These are phyloP conservation scores for Thelonectria olida DNA, from an alignment of 2,329 filamentous ascomycete species.

Conservation along the genomic window DNA sequence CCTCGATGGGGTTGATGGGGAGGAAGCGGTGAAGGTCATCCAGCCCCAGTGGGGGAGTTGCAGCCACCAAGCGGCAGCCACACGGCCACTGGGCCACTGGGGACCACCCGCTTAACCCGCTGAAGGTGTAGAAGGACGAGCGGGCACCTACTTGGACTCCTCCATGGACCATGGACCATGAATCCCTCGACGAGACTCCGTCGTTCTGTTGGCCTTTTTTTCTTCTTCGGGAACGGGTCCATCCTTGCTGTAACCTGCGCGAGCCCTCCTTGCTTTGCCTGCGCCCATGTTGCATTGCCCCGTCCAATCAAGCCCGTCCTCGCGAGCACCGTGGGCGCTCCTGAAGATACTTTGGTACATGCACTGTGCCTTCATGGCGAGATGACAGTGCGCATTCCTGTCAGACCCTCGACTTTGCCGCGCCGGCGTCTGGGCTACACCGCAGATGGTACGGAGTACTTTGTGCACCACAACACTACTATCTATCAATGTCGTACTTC, in stretches of 20 bases:
- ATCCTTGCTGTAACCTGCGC: constrained; percentile 30
- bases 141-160: constrained; percentile 35
- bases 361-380: constrained; percentile 10
- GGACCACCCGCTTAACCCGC: constrained; percentile 32
- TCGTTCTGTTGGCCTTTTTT: constrained; percentile 13
- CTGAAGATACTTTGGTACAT: too few species aligned
- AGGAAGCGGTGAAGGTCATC: constrained; percentile 50
- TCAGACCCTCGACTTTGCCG: not conserved
- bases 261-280: not conserved
- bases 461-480: not conserved
- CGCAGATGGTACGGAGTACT: not conserved
- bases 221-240: constrained; percentile 1
- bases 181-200: not conserved
- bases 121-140: constrained; percentile 35
- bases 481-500: constrained; percentile 6
- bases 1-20: constrained; percentile 39
- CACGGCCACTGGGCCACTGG: constrained; percentile 28
- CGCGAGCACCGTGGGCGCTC: constrained; percentile 3
- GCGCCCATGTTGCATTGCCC: constrained; percentile 31
- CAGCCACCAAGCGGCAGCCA: constrained; percentile 43
- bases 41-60: constrained; percentile 45
- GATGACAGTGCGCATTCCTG: constrained; percentile 10
- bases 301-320: constrained; percentile 33
- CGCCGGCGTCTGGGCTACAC: constrained; percentile 2
- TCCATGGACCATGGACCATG: constrained; percentile 40